Evolutionary conservation across 2,329 filamentous ascomycete genomes (phyloP).

Genomic region (Grosmannia clavigera): DNA sequence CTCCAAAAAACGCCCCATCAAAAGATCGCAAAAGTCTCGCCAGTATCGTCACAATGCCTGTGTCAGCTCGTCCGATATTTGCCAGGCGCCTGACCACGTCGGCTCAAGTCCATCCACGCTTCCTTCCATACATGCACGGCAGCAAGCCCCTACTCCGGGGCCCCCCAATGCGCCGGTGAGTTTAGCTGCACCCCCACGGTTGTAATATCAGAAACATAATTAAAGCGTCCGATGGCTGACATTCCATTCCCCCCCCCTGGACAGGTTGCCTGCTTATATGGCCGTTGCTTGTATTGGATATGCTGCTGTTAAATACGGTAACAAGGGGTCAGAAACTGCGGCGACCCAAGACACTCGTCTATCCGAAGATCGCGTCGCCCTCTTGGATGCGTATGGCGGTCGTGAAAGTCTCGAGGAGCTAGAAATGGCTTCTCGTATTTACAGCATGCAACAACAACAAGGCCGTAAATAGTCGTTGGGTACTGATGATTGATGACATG

Average conservation of each 20-base stretch:
- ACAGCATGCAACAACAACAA: constrained; percentile 10
- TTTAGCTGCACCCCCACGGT: not conserved
- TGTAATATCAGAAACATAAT: not conserved
- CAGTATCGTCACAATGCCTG: constrained; percentile 3
- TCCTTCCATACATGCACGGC: constrained; percentile 19
- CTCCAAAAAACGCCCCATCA: not conserved
- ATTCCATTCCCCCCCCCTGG: not conserved
- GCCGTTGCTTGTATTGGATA: constrained; percentile 7
- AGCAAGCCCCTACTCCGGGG: constrained; percentile 5
- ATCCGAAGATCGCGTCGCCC: constrained; percentile 5
- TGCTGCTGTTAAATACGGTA: constrained; percentile 3
- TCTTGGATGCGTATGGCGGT: constrained; percentile 20
- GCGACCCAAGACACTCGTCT: not conserved
- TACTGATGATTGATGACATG: not conserved
- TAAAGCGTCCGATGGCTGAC: not conserved
- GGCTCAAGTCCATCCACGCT: constrained; percentile 20
- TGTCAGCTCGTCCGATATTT: not conserved
- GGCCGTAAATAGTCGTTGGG: not conserved
- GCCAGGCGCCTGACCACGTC: constrained; percentile 9
- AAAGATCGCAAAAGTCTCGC: not conserved
- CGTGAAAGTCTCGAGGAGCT: constrained; percentile 18
- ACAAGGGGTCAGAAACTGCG: not conserved
- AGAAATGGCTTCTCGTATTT: constrained; percentile 18
- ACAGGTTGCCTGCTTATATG: constrained; percentile 6
- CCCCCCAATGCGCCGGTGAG: constrained; percentile 4